Conservation (phyloP, 768 basidiomycete species). For the Mycena olivaceomarginata region DNA sequence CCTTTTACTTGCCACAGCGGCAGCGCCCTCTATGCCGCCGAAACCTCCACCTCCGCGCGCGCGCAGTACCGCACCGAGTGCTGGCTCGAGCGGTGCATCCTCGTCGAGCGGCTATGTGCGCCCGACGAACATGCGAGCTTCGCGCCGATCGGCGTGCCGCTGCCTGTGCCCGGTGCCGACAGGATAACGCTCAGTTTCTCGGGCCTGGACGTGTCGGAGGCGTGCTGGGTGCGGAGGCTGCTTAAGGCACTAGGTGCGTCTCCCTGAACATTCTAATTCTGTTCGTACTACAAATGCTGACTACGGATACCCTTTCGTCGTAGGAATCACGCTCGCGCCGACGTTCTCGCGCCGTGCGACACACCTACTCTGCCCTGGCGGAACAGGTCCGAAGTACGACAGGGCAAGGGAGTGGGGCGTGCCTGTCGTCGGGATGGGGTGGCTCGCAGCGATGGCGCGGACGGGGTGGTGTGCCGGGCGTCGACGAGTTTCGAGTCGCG, state of each 20-base stretch:
- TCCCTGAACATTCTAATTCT: background rate
- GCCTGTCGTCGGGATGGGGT: conserved; percentile 81
- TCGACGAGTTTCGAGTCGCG: conserved; percentile 57
- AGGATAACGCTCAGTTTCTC: conserved; percentile 80
- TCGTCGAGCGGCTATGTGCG: conserved; percentile 81
- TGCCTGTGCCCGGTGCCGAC: conserved; percentile 81
- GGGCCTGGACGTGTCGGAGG: conserved; percentile 83
- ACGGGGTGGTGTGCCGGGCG: conserved; percentile 71
- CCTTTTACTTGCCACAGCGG: conserved; percentile 66
- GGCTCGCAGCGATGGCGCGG: conserved; percentile 78
- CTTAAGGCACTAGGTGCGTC: conserved; percentile 77
- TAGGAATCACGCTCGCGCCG: conserved; percentile 74
- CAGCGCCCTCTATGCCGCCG: conserved; percentile 78
- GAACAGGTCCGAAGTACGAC: conserved; percentile 82
- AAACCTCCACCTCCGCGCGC: conserved; percentile 67
- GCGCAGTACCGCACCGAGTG: conserved; percentile 90
- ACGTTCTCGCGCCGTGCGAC: conserved; percentile 83
- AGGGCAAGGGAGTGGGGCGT: conserved; percentile 89
- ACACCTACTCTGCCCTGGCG: conserved; percentile 87
- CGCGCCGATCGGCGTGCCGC: conserved; percentile 73
- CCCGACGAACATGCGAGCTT: conserved; percentile 84
- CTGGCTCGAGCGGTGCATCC: conserved; percentile 93
- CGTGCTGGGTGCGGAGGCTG: conserved; percentile 79
- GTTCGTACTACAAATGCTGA: background rate
- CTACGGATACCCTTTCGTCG: background rate